phyloP scores from a whole-genome alignment of 2,329 filamentous ascomycete species.

The Elsinoe arachidis region DNA sequence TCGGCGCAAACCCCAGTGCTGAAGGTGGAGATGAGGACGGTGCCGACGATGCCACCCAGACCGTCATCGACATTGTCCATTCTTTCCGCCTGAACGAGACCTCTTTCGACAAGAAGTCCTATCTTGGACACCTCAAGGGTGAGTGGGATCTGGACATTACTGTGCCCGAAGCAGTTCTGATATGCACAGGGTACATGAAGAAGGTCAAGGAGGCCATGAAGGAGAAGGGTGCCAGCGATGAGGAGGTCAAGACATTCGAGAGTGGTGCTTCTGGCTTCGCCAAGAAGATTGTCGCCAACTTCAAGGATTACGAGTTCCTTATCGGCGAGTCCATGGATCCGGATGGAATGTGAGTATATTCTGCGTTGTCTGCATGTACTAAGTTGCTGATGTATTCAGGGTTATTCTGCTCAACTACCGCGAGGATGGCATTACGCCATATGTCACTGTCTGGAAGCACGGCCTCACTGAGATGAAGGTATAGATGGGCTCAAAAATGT shows the following conservation, averaged over 20 bases:
- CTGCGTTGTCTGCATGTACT: neutral
- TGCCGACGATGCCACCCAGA: slow-evolving; percentile 58
- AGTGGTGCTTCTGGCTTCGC: slow-evolving; percentile 62
- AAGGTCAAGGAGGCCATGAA: slow-evolving; percentile 63
- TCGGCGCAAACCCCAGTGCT: slow-evolving; percentile 91
- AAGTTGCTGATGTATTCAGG: slow-evolving; percentile 37
- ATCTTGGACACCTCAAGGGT: slow-evolving; percentile 80
- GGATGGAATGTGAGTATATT: slow-evolving; percentile 71
- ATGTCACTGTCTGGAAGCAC: slow-evolving; percentile 89
- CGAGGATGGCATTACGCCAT: slow-evolving; percentile 88
- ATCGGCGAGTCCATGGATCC: slow-evolving; percentile 87
- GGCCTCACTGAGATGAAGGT: slow-evolving; percentile 86
- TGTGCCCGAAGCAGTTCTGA: neutral
- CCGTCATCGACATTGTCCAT: slow-evolving; percentile 88
- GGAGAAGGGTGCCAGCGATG: slow-evolving; percentile 52
- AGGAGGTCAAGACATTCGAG: slow-evolving; percentile 71
- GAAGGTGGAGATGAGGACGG: slow-evolving; percentile 64
- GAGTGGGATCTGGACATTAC: neutral
- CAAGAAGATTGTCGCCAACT: slow-evolving; percentile 76
- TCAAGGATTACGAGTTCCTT: slow-evolving; percentile 95
- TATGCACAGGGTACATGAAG: slow-evolving; percentile 74
- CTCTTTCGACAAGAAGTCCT: slow-evolving; percentile 78
- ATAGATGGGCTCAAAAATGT: slow-evolving; percentile 39
- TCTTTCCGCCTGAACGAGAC: slow-evolving; percentile 81
- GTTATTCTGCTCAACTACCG: slow-evolving; percentile 94